These are phyloP conservation scores for Eruca vesicaria DNA, from an alignment of 441 rosid genomes.

Conservation along the genomic window DNA sequence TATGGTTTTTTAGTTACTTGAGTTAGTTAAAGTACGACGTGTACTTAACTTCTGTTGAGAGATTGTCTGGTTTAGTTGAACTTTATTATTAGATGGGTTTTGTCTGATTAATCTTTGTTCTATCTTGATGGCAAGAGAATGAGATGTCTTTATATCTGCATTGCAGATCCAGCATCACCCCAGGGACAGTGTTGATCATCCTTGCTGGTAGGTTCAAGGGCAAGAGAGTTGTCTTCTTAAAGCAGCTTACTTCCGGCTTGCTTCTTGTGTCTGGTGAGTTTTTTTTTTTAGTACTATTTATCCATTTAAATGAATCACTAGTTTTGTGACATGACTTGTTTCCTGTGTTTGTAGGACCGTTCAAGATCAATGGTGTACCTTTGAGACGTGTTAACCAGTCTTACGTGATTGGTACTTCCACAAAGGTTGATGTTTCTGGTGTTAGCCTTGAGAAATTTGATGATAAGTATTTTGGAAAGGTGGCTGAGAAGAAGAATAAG, in stretches of 20 bases:
- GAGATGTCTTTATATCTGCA: not conserved
- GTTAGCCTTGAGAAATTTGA: slow-evolving; percentile 43
- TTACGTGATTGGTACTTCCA: slow-evolving; percentile 76
- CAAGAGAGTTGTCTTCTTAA: slow-evolving; percentile 84
- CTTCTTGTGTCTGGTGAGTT: slow-evolving; percentile 48
- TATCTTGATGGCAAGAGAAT: not conserved
- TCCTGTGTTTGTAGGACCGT: slow-evolving; percentile 51
- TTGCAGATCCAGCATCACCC: slow-evolving; percentile 46
- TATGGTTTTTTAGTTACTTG: not conserved
- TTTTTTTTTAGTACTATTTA: not conserved
- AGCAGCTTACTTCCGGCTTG: slow-evolving; percentile 54
- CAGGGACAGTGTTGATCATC: slow-evolving; percentile 50
- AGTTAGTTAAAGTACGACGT: not conserved
- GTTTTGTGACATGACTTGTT: not conserved
- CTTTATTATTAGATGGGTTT: not conserved
- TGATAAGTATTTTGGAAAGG: slow-evolving; percentile 53
- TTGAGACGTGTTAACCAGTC: slow-evolving; percentile 79
- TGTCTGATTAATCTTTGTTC: not conserved
- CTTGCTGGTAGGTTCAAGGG: slow-evolving; percentile 82
- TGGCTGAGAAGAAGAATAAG: slow-evolving; percentile 44
- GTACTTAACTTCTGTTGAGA: not conserved
- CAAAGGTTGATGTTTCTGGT: slow-evolving; percentile 64
- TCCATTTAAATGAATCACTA: not conserved
- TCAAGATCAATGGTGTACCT: slow-evolving; percentile 88
- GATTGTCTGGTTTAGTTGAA: not conserved